Conservation (phyloP, 2,329 filamentous ascomycete species). For the Tolypocladium capitatum region DNA sequence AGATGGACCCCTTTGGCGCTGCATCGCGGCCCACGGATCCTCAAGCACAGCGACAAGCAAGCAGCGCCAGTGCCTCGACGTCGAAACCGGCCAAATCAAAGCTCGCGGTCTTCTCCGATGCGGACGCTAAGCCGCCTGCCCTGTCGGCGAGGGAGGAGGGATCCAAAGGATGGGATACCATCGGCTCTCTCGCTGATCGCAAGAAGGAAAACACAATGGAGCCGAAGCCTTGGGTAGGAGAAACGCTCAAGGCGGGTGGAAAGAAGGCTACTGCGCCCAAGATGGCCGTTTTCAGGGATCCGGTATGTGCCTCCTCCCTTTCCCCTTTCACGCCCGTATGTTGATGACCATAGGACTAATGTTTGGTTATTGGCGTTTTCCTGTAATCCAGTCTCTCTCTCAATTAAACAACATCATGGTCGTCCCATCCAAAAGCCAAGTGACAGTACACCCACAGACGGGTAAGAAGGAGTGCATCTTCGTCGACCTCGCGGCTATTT, state of each 20-base stretch:
- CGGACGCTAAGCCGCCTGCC: constrained; percentile 44
- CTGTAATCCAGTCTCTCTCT: constrained; percentile 40
- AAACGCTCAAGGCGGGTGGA: constrained; percentile 77
- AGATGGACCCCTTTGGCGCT: constrained; percentile 67
- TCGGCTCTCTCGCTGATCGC: constrained; percentile 72
- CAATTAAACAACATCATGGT: constrained; percentile 55
- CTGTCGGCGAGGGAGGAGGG: constrained; percentile 37
- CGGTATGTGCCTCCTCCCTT: constrained; percentile 46
- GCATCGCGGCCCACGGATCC: constrained; percentile 44
- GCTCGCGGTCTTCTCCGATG: constrained; percentile 82
- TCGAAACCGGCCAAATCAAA: constrained; percentile 64
- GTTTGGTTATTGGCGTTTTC: constrained; percentile 31
- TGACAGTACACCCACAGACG: constrained; percentile 68
- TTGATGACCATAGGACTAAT: constrained; percentile 99
- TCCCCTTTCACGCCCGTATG: constrained; percentile 40
- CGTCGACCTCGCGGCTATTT: constrained; percentile 74
- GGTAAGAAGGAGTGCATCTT: constrained; percentile 78
- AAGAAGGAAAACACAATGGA: constrained; percentile 90
- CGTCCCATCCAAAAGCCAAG: constrained; percentile 60
- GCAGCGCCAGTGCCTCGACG: constrained; percentile 31
- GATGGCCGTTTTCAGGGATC: constrained; percentile 88
- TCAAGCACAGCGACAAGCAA: constrained; percentile 46
- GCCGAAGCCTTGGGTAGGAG: constrained; percentile 80
- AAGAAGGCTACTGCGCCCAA: constrained; percentile 63
- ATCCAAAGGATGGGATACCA: constrained; percentile 78